Conservation (phyloP, 83 land plant species). For the Isoetes engelmannii region DNA sequence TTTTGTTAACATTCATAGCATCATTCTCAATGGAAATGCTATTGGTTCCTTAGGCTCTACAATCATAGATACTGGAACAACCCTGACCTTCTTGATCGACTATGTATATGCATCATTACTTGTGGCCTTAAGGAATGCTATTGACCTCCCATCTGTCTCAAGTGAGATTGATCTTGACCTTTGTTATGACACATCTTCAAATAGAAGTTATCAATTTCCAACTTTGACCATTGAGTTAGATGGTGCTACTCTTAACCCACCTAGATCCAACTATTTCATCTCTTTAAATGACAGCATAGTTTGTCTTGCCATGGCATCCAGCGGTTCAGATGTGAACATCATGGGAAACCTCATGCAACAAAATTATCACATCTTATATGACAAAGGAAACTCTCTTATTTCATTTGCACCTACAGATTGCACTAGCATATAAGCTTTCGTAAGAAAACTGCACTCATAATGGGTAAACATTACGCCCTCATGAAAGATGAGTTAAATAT, state of each 20-base stretch:
- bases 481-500: too few species aligned
- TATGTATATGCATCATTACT: constrained; percentile 35
- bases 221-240: constrained; percentile 34
- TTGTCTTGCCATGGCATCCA: constrained; percentile 38
- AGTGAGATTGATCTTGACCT: constrained; percentile 32
- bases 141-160: constrained; percentile 31
- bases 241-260: constrained; percentile 42
- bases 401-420: constrained; percentile 44
- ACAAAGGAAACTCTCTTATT: constrained; percentile 18
- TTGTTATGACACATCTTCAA: constrained; percentile 38
- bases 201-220: constrained; percentile 24
- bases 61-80: constrained; percentile 62
- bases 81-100: constrained; percentile 26
- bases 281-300: constrained; percentile 28
- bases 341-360: constrained; percentile 66
- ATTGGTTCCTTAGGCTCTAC: constrained; percentile 41
- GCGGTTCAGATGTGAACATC: constrained; percentile 24
- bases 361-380: constrained; percentile 47
- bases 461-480: too few species aligned
- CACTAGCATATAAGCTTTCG: not conserved
- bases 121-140: constrained; percentile 22
- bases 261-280: constrained; percentile 42
- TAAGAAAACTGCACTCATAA: too few species aligned
- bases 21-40: constrained; percentile 8
- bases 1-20: too few species aligned